Evolutionary conservation across 176 grass and related monocot species (phyloP).

Genomic region (Hsuehochloa calcarea): DNA sequence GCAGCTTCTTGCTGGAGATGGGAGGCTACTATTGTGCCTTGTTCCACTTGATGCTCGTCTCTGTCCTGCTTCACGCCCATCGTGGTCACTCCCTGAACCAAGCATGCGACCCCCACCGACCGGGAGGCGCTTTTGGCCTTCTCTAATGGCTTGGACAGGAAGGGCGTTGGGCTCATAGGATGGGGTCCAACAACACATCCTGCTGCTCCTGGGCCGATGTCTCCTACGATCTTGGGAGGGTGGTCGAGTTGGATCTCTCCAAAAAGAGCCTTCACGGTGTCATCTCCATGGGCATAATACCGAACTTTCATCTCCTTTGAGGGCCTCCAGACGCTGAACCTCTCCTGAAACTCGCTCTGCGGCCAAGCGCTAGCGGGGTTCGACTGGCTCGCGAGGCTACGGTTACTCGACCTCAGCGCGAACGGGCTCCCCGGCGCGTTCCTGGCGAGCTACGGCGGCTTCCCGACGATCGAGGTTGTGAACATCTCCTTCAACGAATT

Average conservation of each 20-base stretch:
- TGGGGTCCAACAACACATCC: constrained; percentile 36
- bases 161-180: constrained; percentile 16
- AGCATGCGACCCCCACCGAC: constrained; percentile 39
- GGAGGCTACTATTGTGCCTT: constrained; percentile 28
- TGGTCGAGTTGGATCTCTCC: constrained; percentile 48
- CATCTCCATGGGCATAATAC: too few relatives aligned
- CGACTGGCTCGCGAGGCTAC: constrained; percentile 20
- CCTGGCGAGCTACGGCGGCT: neutral
- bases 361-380: constrained; percentile 12
- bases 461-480: constrained; percentile 42
- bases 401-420: constrained; percentile 51
- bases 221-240: constrained; percentile 38
- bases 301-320: constrained; percentile 33
- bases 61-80: constrained; percentile 7
- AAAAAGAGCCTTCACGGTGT: constrained; percentile 44
- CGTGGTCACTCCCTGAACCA: constrained; percentile 36
- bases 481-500: constrained; percentile 59
- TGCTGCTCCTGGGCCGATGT: constrained; percentile 70
- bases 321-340: constrained; percentile 36
- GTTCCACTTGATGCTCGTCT: neutral
- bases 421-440: constrained; percentile 41
- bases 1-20: constrained; percentile 50
- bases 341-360: constrained; percentile 46
- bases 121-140: constrained; percentile 37
- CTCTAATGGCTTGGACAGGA: constrained; percentile 19